Base-by-base conservation (phyloP, 495 filamentous ascomycete genomes). In the Thermochaetoides thermophila region DNA sequence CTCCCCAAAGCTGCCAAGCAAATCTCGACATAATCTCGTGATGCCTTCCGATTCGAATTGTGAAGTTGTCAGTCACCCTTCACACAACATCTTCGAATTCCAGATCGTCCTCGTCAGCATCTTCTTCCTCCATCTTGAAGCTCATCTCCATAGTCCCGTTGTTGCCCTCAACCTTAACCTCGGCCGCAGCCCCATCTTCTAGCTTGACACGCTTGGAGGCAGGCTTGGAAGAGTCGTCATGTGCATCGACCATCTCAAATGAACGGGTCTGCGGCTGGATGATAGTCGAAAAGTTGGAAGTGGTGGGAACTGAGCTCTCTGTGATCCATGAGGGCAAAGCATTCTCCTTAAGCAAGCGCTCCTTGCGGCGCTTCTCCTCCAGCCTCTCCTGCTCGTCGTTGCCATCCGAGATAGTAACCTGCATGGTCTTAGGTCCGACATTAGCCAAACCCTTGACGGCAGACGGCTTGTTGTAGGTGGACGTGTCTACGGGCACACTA, bases 261-360 rank as follows among this genome's bases (percentile, higher is more conserved):
- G 34, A 35, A 6, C 13, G 17, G 5, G 29, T 29, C 14, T 4
- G 12, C 10, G 7, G 13, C 12, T 12, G 31, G 14, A 11, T 28
- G 7, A 13, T 10, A 11, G 7, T 13, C 20, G 15, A 20, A 22
- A 7, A 18, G 17, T 10, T 32, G 12, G 60, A 42, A 12, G 49
- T 37, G 15, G 60, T 58, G 4, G 63, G 58, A 26, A 99, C 81
- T 2, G 87, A 94, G 28, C 76, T 84, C 29, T 82, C 74, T 2
- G 79, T 81, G 48, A 93, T 85, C 84, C 91, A 95, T 8, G 75
- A 65, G 0, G 89, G 89, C 23, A 99, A 60, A 4, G 73, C 74
- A 40, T 99, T 99, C 55, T 92, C 81, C 42, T 71, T 66, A 29
- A 80, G 77, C 38, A 87, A 52, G 30, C 71, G 69, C 33, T 81